Base-by-base conservation (phyloP, 768 basidiomycete species). In the Peribolospora kevripleyi region DNA sequence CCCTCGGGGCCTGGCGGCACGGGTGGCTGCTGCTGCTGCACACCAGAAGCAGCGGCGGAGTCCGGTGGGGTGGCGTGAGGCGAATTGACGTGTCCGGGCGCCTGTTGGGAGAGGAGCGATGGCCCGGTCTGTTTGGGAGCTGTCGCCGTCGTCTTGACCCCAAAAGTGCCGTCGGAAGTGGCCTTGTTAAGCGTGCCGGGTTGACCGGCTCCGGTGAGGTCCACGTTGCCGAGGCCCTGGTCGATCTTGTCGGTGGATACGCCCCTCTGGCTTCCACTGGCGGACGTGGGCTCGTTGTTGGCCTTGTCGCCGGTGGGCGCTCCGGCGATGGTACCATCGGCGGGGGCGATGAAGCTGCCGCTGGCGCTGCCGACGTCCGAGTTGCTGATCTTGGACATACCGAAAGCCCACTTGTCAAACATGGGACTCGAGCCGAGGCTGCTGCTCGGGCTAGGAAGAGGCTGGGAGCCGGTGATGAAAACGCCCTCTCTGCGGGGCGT, bases 391-490 rank as follows among this genome's bases (percentile, higher is more conserved):
- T 80, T 84, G 69, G 75, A 80, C 91, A 97, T 97, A 3, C 79
- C 81, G 62, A 98, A 91, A 0, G 79, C 79, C 72, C 79, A 84
- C 61, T 81, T 82, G 72, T 93, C 90, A 50, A 90, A 70, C 67
- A 74, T 76, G 9, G 84, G 82, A 52, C 77, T 77, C 25, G 75
- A 71, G 48, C 72, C 76, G 63, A 76, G 13, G 11, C 77, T 79
- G 57, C 65, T 67, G 52, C 63, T 83, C 3, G 82, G 84, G 51
- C 66, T 68, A 0, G 91, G 91, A 5, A 98, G 73, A 0, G 91
- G 91, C 64, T 88, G 91, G 0, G 83, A 86, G 39, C 83, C 85
- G 4, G 86, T 91, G 67, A 95, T 91, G 71, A 82, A 78, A 51
- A 81, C 71, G 6, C 67, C 65, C 62, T 93, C 87, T 10, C 75